Evolutionary conservation across 257 asterid genomes (phyloP), one percentile per base, ranked within the genome.

Genomic region (Salvia hispanica): DNA sequence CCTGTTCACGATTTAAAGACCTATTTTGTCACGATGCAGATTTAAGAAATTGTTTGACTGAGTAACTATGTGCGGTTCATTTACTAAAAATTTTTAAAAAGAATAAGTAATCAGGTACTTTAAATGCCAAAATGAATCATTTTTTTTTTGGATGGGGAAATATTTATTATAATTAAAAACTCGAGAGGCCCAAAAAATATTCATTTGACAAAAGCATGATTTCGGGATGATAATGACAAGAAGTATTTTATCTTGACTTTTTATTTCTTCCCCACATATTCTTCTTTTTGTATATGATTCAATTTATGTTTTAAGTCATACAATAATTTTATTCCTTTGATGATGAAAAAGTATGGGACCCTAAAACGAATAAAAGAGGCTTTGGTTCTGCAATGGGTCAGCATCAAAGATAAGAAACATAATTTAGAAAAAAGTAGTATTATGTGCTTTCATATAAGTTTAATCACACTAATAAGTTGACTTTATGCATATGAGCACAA

Each of bases 161-260:
- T 25, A 25, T 25, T 25, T 25, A 25, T 25, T 25, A 25, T 2
- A 25, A 25, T 25, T 25, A 25, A 10, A 31, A 28, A 21, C 25
- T 13, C 25, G 25, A 59, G 21, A n/a, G 62, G 57, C 62, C 51
- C 58, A 48, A 39, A 55, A 21, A 51, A 16, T 5, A 67, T 56
- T 14, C 51, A 58, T 47, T 75, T 64, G 46, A 51, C 42, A 65
- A 77, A 75, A 73, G 70, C 82, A 69, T 69, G 76, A 64, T 63
- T 67, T 59, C 2, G 59, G 44, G 71, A 37, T 78, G 79, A 54
- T 64, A 54, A 64, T 70, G 76, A 74, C 52, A 37, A 70, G 31
- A 74, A 69, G 70, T 70, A 70, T 74, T 59, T 77, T 9, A 65
- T 66, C 28, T 74, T 70, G 77, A 74, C 82, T 37, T 70, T 28